phyloP scores from a whole-genome alignment of 2,329 filamentous ascomycete species.

The Cordyceps tenuipes region DNA sequence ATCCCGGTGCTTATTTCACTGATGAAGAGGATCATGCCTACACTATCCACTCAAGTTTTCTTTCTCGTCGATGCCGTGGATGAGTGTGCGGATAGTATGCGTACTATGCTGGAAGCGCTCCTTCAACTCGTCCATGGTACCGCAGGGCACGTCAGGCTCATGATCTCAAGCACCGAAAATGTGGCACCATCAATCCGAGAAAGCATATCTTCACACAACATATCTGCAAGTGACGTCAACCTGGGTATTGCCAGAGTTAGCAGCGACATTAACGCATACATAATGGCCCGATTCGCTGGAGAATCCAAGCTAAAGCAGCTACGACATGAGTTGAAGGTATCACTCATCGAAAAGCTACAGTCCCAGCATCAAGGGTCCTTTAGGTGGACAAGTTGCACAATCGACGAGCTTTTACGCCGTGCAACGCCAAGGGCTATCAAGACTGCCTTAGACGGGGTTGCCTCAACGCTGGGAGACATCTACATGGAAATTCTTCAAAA shows the following conservation, averaged over 20 bases:
- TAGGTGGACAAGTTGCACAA: slow-evolving; percentile 7
- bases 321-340: neutral
- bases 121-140: neutral
- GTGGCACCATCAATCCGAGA: neutral
- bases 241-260: neutral
- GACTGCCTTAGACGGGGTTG: neutral
- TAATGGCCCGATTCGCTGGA: neutral
- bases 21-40: neutral
- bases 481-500: slow-evolving; percentile 1
- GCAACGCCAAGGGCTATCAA: slow-evolving; percentile 8
- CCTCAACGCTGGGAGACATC: slow-evolving; percentile 3
- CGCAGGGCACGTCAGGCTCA: neutral
- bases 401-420: neutral
- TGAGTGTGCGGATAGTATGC: neutral
- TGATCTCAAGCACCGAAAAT: neutral
- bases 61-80: neutral
- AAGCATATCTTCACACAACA: neutral
- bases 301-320: neutral
- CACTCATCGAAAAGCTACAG: neutral
- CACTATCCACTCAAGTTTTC: neutral
- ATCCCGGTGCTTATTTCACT: neutral
- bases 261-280: slow-evolving; percentile 2
- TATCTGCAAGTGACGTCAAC: neutral
- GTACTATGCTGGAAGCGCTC: neutral
- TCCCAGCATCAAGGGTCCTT: slow-evolving; percentile 9